These are phyloP conservation scores for Phytopythium litorale DNA, from an alignment of 352 stramenopile species.

Conservation along the genomic window DNA sequence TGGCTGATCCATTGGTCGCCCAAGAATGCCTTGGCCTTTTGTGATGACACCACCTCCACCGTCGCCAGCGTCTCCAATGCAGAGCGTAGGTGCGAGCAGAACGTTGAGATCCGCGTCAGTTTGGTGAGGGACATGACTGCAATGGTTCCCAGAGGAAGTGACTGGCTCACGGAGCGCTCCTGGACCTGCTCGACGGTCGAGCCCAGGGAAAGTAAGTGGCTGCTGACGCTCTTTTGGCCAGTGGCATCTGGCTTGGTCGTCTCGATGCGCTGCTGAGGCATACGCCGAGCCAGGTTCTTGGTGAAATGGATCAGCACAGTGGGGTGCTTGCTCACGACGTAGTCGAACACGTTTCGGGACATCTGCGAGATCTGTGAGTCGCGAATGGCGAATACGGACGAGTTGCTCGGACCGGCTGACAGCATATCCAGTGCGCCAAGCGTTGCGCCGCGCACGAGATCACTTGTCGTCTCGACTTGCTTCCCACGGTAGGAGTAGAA, in stretches of 20 bases:
- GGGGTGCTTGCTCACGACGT: conserved; percentile 62
- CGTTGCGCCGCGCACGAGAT: conserved; percentile 76
- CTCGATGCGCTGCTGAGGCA: conserved; percentile 47
- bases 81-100: conserved; percentile 57
- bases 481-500: conserved; percentile 51
- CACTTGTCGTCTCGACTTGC: conserved; percentile 70
- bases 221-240: conserved; percentile 30
- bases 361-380: conserved; percentile 88
- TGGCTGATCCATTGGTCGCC: conserved; percentile 69
- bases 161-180: conserved; percentile 17
- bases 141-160: conserved; percentile 64
- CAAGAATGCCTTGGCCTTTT: conserved; percentile 57
- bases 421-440: conserved; percentile 85
- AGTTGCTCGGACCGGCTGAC: conserved; percentile 61
- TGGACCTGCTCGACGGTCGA: conserved; percentile 15
- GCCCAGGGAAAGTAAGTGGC: conserved; percentile 61
- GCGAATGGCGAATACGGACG: conserved; percentile 80
- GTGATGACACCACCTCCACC: conserved; percentile 69
- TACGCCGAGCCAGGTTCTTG: conserved; percentile 57
- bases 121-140: conserved; percentile 79
- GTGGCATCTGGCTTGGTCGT: conserved; percentile 22
- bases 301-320: conserved; percentile 80
- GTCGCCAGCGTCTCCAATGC: conserved; percentile 64
- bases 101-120: conserved; percentile 66
- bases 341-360: conserved; percentile 84